phyloP scores from a whole-genome alignment of 2,329 filamentous ascomycete genomes.

The Kalmusia sp. region DNA sequence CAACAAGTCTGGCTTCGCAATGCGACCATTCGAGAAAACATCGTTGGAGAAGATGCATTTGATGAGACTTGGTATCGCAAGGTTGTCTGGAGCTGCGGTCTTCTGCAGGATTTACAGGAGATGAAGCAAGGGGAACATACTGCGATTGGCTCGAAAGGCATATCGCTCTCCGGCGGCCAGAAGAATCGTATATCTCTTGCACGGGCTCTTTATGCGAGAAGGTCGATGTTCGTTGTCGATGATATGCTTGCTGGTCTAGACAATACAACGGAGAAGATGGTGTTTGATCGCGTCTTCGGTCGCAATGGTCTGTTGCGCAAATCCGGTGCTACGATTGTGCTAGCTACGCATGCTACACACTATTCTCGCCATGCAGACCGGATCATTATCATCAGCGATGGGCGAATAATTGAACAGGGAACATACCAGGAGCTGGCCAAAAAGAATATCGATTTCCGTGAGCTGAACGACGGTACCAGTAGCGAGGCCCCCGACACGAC shows the following conservation, averaged over 20 bases:
- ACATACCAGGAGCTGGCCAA: conserved; percentile 14
- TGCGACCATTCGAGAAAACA: conserved; percentile 32
- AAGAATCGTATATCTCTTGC: conserved; percentile 54
- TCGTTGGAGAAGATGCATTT: conserved; percentile 27
- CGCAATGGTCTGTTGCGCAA: conserved; percentile 49
- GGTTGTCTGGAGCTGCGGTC: conserved; percentile 25
- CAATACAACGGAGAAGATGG: conserved; percentile 51
- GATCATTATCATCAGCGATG: conserved; percentile 16
- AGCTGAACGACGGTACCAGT: background rate
- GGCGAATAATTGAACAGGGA: conserved; percentile 12
- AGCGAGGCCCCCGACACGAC: background rate
- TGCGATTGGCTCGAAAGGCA: conserved; percentile 55
- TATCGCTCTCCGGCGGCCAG: conserved; percentile 57
- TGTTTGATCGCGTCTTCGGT: conserved; percentile 54
- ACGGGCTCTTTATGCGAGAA: conserved; percentile 56
- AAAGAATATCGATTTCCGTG: conserved; percentile 11
- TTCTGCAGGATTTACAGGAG: conserved; percentile 17
- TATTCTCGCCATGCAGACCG: conserved; percentile 15
- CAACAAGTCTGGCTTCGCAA: conserved; percentile 37
- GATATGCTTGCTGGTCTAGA: conserved; percentile 58
- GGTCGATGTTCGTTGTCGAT: conserved; percentile 53
- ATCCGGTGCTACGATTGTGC: conserved; percentile 24
- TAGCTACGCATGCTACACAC: conserved; percentile 20
- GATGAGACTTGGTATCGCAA: conserved; percentile 32
- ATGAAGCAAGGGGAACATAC: conserved; percentile 40